Conservation (phyloP, 768 basidiomycete genomes). For the Clitopilus passeckerianus region DNA sequence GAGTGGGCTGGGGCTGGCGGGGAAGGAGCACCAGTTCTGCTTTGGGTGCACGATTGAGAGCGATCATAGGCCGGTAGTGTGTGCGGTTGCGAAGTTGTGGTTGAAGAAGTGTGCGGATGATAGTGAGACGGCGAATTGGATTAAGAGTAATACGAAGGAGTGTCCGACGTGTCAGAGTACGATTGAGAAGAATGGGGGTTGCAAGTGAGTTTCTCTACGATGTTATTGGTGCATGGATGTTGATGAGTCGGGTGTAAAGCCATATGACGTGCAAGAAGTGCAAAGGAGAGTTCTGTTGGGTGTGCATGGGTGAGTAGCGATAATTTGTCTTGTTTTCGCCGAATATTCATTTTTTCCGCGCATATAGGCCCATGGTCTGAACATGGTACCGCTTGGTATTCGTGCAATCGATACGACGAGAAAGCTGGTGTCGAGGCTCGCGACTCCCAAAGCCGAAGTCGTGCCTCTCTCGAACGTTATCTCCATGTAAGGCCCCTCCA, state of each 20-base stretch:
- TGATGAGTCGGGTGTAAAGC: constrained; percentile 34
- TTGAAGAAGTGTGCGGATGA: constrained; percentile 96
- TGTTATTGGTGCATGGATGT: constrained; percentile 3
- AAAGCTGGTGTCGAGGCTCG: constrained; percentile 83
- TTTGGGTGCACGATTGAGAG: constrained; percentile 89
- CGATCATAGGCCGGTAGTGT: constrained; percentile 91
- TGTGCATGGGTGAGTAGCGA: constrained; percentile 87
- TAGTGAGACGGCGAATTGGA: constrained; percentile 98
- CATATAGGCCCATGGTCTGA: constrained; percentile 78
- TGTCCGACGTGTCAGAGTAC: constrained; percentile 94
- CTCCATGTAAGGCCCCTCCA: constrained; percentile 67
- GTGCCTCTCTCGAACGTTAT: constrained; percentile 91
- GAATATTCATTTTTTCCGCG: too few relatives aligned
- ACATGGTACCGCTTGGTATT: constrained; percentile 97
- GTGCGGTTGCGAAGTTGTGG: constrained; percentile 88
- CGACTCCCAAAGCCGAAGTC: constrained; percentile 85
- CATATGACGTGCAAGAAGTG: constrained; percentile 99
- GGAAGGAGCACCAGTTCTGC: constrained; percentile 78
- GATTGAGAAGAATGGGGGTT: constrained; percentile 99
- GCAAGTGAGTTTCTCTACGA: constrained; percentile 69
- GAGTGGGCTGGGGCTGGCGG: constrained; percentile 19
- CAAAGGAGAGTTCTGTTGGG: constrained; percentile 99
- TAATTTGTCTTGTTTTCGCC: too few relatives aligned
- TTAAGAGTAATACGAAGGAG: constrained; percentile 99
- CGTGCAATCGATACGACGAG: constrained; percentile 96